A percentile compares a stretch with the other conserved stretches of the same genome.
Evolutionary conservation across 2,329 filamentous ascomycete species (phyloP).

Genomic region (Fusarium dlaminii): DNA sequence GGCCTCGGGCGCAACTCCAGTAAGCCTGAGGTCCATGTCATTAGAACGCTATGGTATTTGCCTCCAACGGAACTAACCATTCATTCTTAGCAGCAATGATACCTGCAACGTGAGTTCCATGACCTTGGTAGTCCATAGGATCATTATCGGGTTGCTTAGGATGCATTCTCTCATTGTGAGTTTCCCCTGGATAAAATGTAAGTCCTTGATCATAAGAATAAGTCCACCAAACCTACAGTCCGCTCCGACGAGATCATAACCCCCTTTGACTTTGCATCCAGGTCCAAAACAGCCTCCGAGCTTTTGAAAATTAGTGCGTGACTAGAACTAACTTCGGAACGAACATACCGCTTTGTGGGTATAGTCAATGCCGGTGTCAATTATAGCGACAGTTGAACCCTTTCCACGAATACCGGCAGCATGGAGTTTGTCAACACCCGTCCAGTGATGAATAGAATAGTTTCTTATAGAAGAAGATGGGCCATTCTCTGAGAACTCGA

Average conservation of each 20-base stretch:
- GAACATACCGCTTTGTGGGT: slow-evolving; percentile 48
- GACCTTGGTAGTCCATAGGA: slow-evolving; percentile 48
- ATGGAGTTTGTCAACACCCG: slow-evolving; percentile 52
- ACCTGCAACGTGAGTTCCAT: slow-evolving; percentile 57
- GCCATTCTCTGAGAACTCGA: slow-evolving; percentile 14
- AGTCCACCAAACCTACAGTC: slow-evolving; percentile 39
- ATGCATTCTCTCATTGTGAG: slow-evolving; percentile 42
- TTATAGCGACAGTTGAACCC: slow-evolving; percentile 51
- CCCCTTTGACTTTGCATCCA: slow-evolving; percentile 51
- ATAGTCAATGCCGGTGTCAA: slow-evolving; percentile 54
- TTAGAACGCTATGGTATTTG: neutral
- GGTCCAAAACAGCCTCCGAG: slow-evolving; percentile 52
- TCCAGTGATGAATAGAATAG: slow-evolving; percentile 51
- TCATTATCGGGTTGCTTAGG: slow-evolving; percentile 49
- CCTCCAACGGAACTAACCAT: slow-evolving; percentile 32
- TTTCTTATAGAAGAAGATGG: slow-evolving; percentile 35
- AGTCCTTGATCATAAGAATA: neutral
- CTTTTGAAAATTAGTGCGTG: slow-evolving; percentile 30
- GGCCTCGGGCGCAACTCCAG: slow-evolving; percentile 57
- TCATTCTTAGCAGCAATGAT: slow-evolving; percentile 58
- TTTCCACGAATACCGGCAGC: slow-evolving; percentile 50
- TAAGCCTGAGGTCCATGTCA: slow-evolving; percentile 46
- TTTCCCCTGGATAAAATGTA: slow-evolving; percentile 41
- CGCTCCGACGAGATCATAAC: slow-evolving; percentile 51
- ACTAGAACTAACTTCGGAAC: neutral